Base-by-base conservation (phyloP, 1,139 yeast species). In the Geotrichum restrictum region DNA sequence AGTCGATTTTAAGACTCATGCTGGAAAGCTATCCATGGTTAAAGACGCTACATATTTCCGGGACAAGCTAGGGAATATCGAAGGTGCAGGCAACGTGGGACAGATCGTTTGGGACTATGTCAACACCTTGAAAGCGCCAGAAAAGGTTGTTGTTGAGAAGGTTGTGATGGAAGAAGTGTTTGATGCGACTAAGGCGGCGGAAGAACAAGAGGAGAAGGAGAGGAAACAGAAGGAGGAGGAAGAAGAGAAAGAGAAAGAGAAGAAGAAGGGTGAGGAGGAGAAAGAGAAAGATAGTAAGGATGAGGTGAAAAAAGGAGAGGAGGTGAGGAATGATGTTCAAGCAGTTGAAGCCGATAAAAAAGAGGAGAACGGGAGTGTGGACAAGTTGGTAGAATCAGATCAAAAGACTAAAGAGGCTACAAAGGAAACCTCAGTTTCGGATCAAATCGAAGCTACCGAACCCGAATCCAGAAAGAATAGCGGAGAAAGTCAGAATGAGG, bases 81-180 rank as follows among this genome's bases (percentile, higher is more conserved):
- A 81, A 13, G 89, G 89, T 0, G 79, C 83, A 56, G 86, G 85
- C 2, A 69, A 81, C 56, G 77, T 84, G 0, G 88, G 87, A 0
- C 83, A 81, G 56, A 79, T 80, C 0, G 73, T 84, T 14, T 79
- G 84, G 81, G 87, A 81, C 60, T 78, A 78, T 59, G 82, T 83
- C 3, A 80, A 82, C 60, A 73, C 79, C 1, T 37, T 48, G 40
- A 45, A 50, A 31, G 49, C 36, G 21, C 36, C 29, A 43, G 56
- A 41, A 8, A 41, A 38, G 39, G 51, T 16, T 3, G 29, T 24
- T 24, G n/a, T n/a, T n/a, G 54, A 58, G 52, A 51, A 45, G 5
- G 45, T 40, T 13, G 56, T 55, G 31, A 48, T 49, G 34, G 45
- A 48, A 43, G 36, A 29, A 53, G 39, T 51, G 43, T 47, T 47